Conservation (phyloP, 2,329 filamentous ascomycete species). For the Lachnum nothofagi region DNA sequence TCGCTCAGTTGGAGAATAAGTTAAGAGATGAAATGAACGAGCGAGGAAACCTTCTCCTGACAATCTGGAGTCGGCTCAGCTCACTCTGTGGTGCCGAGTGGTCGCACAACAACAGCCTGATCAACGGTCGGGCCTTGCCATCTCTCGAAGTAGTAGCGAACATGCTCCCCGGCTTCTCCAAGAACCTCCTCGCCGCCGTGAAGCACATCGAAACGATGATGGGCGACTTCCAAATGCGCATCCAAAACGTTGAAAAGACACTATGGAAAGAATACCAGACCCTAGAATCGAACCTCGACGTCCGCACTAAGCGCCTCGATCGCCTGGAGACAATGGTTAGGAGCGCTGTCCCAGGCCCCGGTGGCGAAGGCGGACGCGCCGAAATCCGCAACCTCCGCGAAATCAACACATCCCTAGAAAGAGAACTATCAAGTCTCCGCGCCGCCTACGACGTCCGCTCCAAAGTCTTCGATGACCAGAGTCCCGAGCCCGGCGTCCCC, state of each 20-base stretch:
- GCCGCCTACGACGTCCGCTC: conserved; percentile 42
- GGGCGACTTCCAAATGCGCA: conserved; percentile 69
- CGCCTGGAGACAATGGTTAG: conserved; percentile 75
- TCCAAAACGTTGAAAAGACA: conserved; percentile 81
- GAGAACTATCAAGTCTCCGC: conserved; percentile 65
- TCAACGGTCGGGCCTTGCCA: conserved; percentile 78
- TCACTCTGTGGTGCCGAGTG: conserved; percentile 85
- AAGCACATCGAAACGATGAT: conserved; percentile 82
- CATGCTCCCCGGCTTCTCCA: conserved; percentile 81
- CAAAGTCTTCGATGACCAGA: conserved; percentile 37
- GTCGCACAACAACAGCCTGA: conserved; percentile 81
- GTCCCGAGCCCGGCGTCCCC: conserved; percentile 33
- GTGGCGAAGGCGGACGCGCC: conserved; percentile 31
- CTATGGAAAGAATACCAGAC: conserved; percentile 86
- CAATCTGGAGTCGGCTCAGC: conserved; percentile 86
- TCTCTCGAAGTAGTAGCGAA: conserved; percentile 80
- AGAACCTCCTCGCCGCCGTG: conserved; percentile 80
- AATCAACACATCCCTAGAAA: conserved; percentile 57
- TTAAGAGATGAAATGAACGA: conserved; percentile 85
- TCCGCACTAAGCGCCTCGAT: conserved; percentile 79
- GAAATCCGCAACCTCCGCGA: conserved; percentile 59
- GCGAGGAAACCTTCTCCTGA: conserved; percentile 79
- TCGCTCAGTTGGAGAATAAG: conserved; percentile 66
- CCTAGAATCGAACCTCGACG: conserved; percentile 74
- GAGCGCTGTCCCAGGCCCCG: conserved; percentile 48